phyloP scores from a whole-genome alignment of 768 basidiomycete genomes.

The Pulveroboletus sp. region DNA sequence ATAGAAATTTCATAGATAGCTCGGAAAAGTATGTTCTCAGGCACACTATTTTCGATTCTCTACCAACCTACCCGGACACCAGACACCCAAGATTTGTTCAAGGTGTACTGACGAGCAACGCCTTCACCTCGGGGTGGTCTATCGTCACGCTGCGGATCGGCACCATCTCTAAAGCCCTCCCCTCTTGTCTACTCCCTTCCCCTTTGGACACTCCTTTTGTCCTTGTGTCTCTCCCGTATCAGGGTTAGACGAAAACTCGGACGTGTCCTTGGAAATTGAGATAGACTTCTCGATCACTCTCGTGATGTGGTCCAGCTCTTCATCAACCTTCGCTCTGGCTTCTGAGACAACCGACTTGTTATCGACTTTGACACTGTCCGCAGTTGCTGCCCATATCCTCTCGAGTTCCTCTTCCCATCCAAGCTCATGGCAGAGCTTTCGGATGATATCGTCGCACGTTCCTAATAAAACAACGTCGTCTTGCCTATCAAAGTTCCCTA shows the following conservation, averaged over 20 bases:
- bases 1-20: no score
- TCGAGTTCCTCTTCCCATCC: constrained; percentile 71
- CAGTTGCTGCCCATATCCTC: constrained; percentile 51
- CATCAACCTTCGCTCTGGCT: constrained; percentile 6
- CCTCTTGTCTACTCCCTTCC: not conserved
- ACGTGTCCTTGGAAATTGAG: constrained; percentile 9
- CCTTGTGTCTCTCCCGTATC: not conserved
- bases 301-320: constrained; percentile 26
- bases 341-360: constrained; percentile 3
- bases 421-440: constrained; percentile 56
- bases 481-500: constrained; percentile 58
- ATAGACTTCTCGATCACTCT: constrained; percentile 21
- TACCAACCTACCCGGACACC: not conserved
- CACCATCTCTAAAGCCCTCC: constrained; percentile 3
- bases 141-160: not conserved
- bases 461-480: constrained; percentile 65
- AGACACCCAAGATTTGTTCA: not conserved
- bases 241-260: not conserved
- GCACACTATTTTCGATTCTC: no score
- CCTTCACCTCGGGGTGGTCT: not conserved
- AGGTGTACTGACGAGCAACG: not conserved
- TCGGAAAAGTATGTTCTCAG: no score
- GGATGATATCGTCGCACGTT: constrained; percentile 66
- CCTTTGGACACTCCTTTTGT: not conserved
- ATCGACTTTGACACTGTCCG: constrained; percentile 21